Percentiles rank a stretch among this genome's conserved stretches.
Evolutionary conservation across 2,329 filamentous ascomycete species (phyloP).

Genomic region (Colletotrichum lini): DNA sequence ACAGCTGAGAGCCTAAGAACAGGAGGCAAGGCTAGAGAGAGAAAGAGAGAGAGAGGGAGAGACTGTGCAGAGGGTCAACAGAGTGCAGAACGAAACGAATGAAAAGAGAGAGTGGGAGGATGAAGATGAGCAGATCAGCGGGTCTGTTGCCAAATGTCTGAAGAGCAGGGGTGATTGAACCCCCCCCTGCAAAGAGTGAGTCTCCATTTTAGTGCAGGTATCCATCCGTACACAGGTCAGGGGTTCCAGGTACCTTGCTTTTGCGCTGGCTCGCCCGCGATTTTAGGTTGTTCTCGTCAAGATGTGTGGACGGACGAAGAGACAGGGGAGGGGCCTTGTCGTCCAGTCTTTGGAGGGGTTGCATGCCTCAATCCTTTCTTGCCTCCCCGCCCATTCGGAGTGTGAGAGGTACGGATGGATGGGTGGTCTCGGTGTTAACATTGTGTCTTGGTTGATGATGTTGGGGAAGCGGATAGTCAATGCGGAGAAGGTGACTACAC

Average conservation of each 20-base stretch:
- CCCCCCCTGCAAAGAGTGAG: slow-evolving; percentile 19
- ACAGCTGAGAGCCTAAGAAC: slow-evolving; percentile 15
- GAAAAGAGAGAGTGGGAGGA: slow-evolving; percentile 32
- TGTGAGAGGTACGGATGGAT: slow-evolving; percentile 3
- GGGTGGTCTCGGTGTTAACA: background rate
- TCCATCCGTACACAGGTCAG: slow-evolving; percentile 32
- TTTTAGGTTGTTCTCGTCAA: slow-evolving; percentile 42
- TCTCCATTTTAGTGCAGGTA: slow-evolving; percentile 36
- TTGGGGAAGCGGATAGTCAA: slow-evolving; percentile 29
- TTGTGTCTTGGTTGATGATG: slow-evolving; percentile 13
- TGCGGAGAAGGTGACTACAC: slow-evolving; percentile 26
- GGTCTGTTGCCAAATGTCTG: slow-evolving; percentile 38
- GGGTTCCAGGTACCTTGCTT: slow-evolving; percentile 37
- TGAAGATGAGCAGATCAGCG: slow-evolving; percentile 43
- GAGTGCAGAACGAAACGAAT: slow-evolving; percentile 28
- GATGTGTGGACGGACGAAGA: slow-evolving; percentile 38
- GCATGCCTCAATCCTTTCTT: slow-evolving; percentile 16
- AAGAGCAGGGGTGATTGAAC: slow-evolving; percentile 21
- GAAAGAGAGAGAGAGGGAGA: too few species aligned
- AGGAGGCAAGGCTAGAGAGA: slow-evolving; percentile 34
- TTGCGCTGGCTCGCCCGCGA: slow-evolving; percentile 36
- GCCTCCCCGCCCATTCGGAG: background rate
- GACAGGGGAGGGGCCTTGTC: slow-evolving; percentile 31
- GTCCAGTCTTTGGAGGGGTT: slow-evolving; percentile 35
- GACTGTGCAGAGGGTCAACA: background rate